These are phyloP conservation scores for Anthracocystis panici-leucophaei DNA, from an alignment of 1,284 basidiomycete genomes.

Conservation along the genomic window DNA sequence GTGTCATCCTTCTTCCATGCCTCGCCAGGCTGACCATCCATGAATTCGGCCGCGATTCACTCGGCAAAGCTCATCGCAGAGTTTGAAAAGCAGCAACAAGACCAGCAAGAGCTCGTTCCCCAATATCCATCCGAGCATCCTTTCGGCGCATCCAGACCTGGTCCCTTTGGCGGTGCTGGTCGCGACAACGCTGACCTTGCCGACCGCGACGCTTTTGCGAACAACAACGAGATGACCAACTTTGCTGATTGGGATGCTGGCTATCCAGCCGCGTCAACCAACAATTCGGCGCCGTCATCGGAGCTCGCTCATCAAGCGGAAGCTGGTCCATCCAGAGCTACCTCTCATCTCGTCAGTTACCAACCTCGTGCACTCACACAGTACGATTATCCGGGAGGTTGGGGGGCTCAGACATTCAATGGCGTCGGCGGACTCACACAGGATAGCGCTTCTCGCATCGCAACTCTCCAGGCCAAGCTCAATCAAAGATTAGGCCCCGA, in stretches of 20 bases:
- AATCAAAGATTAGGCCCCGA: constrained; percentile 92
- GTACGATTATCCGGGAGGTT: constrained; percentile 52
- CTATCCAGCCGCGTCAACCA: constrained; percentile 11
- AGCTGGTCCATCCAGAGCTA: constrained; percentile 12
- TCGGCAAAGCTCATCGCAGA: constrained; percentile 50
- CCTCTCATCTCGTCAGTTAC: neutral
- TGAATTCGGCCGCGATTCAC: constrained; percentile 43
- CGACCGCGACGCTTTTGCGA: constrained; percentile 8
- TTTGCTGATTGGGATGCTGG: constrained; percentile 30
- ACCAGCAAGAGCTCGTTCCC: neutral
- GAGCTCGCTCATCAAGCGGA: constrained; percentile 1
- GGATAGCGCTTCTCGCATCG: constrained; percentile 71
- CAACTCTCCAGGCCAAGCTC: constrained; percentile 82
- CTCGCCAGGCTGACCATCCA: constrained; percentile 7
- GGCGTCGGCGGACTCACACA: constrained; percentile 43
- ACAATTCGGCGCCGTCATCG: neutral
- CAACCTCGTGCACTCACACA: constrained; percentile 35
- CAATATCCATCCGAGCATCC: constrained; percentile 43
- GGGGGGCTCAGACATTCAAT: constrained; percentile 42
- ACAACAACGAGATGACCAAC: constrained; percentile 23
- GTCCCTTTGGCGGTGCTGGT: constrained; percentile 45
- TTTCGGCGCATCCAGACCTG: constrained; percentile 30
- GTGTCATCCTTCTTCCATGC: no score
- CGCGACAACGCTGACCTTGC: neutral
- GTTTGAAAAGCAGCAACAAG: constrained; percentile 39